phyloP scores from a whole-genome alignment of 2,329 filamentous ascomycete species.

The Apiospora phragmitis region DNA sequence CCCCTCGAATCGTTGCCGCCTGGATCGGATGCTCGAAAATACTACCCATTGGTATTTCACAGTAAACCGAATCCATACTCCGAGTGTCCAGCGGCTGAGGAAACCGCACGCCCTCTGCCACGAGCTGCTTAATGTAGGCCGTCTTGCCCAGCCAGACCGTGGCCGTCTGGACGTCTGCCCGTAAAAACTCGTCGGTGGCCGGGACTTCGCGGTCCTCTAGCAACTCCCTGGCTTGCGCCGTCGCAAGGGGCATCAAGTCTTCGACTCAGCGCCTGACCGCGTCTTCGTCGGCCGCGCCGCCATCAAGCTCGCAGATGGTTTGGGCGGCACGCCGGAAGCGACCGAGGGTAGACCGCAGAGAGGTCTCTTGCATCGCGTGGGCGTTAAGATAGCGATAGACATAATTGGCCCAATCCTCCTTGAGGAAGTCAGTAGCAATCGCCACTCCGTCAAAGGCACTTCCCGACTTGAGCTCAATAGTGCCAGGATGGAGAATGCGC shows the following conservation, averaged over 20 bases:
- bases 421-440: no score
- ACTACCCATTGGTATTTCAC: no score
- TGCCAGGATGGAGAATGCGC: background rate
- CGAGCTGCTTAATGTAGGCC: background rate
- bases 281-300: no score
- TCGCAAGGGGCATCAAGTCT: background rate
- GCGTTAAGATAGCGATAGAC: background rate
- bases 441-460: no score
- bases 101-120: background rate
- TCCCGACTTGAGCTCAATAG: background rate
- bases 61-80: fast-evolving
- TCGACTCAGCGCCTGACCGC: background rate
- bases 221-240: no score
- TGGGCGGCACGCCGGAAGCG: background rate
- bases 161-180: background rate
- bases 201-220: no score
- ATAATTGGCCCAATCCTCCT: no score
- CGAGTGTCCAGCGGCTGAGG: background rate
- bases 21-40: background rate
- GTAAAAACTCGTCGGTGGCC: background rate
- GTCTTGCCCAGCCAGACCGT: background rate
- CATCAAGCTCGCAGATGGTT: background rate
- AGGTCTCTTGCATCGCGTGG: background rate
- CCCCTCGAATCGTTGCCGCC: background rate
- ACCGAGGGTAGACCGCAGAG: background rate